Percentiles rank a stretch among this genome's conserved stretches.
phyloP scores from a whole-genome alignment of 2,329 filamentous ascomycete genomes.

The Camillea tinctor region DNA sequence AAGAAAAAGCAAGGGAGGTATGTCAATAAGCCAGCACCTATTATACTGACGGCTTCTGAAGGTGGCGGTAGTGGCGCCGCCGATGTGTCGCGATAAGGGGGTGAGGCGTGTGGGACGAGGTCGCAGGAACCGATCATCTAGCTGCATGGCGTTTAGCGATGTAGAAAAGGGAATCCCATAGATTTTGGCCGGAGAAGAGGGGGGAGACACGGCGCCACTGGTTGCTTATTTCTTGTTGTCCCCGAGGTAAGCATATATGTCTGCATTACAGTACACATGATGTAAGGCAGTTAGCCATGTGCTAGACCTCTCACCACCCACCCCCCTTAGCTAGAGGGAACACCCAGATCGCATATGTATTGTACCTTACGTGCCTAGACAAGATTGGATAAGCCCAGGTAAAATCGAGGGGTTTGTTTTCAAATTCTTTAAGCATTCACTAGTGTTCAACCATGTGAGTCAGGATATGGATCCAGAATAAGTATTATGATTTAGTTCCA shows the following conservation, averaged over 20 bases:
- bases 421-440: too few relatives aligned
- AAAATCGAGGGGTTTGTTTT: neutral
- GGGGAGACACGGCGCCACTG: neutral
- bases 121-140: neutral
- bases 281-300: neutral
- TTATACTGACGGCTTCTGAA: too few relatives aligned
- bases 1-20: neutral
- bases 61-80: neutral
- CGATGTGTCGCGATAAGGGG: neutral
- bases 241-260: neutral
- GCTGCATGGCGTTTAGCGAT: neutral
- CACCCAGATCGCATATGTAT: neutral
- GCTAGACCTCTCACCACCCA: neutral
- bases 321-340: neutral
- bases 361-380: neutral
- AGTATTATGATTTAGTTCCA: neutral
- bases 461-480: neutral
- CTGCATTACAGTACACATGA: neutral
- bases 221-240: neutral
- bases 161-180: neutral
- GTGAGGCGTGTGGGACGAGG: neutral
- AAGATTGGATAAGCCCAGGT: neutral
- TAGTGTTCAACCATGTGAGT: too few relatives aligned
- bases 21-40: too few relatives aligned
- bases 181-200: neutral